Base-by-base conservation (phyloP, 768 basidiomycete genomes). In the Clitopilus hobsonii region DNA sequence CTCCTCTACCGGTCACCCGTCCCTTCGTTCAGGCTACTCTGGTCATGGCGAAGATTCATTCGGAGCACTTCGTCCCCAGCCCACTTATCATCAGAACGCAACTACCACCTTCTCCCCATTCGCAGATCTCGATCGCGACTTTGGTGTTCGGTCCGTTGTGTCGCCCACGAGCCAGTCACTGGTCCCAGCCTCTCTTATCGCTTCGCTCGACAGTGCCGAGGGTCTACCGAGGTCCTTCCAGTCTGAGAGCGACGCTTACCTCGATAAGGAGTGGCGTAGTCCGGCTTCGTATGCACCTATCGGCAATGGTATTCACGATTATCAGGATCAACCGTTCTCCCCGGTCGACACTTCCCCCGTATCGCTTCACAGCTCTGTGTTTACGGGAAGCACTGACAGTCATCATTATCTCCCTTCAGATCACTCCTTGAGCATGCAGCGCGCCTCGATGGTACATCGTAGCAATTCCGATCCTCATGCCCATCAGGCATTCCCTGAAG, bases 181-280 rank as follows among this genome's bases (percentile, higher is more conserved):
- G 54, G 81, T 88, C 54, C 81, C 85, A 28, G 75, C 77, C 48
- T 76, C 78, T 62, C 70, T 85, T 25, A 79, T 84, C 58, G 71
- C 77, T 51, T 81, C 84, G 22, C 69, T 86, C 24, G 81, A 83
- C 52, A 68, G 64, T 38, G 57, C 56, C 25, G 74, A 74, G 49
- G 69, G 68, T 16, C 60, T 77, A 18, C 68, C 78, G 5, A 67
- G 76, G 50, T 77, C 77, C 10, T 78, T 80, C 71, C 77, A 78
- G 60, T 77, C 78, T 5, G 82, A 84, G 25, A 76, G 68, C 56
- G 82, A 84, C 62, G 67, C 74, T 1, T 76, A 76, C 58, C 58
- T 81, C 57, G 81, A 79, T 30, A 76, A 71, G 49, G 80, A 82
- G 57, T 84, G 83, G 79, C 76, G 77, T 41, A 56, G 59, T 55